Base-by-base conservation (phyloP, 257 asterid genomes). In the Solanum neorickii region DNA sequence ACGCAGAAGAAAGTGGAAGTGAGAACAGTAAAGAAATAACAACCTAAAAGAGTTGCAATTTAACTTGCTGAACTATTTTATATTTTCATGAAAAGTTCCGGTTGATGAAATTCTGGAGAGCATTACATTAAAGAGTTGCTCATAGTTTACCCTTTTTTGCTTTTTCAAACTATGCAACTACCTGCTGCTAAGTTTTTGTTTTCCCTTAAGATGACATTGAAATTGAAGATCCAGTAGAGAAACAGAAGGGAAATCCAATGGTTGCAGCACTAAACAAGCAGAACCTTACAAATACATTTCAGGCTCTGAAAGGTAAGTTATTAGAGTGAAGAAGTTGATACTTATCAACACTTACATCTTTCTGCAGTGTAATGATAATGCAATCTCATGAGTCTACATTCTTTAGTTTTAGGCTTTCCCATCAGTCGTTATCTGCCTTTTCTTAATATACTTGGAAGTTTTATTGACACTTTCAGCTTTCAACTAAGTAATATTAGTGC, bases 161-260 rank as follows among this genome's bases (percentile, higher is more conserved):
- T 49, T 47, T 80, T 80, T 80, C 68, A 87, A 69, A 73, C 7
- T 49, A 12, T 2, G 9, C 46, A 25, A 46, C 20, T 16, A 84
- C 25, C n/a, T 72, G 44, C n/a, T 73, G 23, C 39, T 66, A 56
- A 73, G 49, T 9, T 60, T 41, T 18, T 31, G 5, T 65, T 60
- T 84, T 75, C 27, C 20, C 41, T 83, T 78, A 42, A 96, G 99
- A 94, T 90, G 99, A 94, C 88, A 95, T 95, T 78, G 95, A 97
- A 60, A 92, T 95, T 75, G 99, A 97, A 2, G 98, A 94, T 88
- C 94, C 92, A 33, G 92, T 85, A 86, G 98, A 93, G 92, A 97
- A 94, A 90, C 91, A 93, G 41, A 93, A 89, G 91, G 96, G 94
- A 84, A 89, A 93, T 88, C 91, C 94, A 29, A 93, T 89, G 91